Conservation (phyloP, 2,329 filamentous ascomycete genomes). For the Biscogniauxia sp. region DNA sequence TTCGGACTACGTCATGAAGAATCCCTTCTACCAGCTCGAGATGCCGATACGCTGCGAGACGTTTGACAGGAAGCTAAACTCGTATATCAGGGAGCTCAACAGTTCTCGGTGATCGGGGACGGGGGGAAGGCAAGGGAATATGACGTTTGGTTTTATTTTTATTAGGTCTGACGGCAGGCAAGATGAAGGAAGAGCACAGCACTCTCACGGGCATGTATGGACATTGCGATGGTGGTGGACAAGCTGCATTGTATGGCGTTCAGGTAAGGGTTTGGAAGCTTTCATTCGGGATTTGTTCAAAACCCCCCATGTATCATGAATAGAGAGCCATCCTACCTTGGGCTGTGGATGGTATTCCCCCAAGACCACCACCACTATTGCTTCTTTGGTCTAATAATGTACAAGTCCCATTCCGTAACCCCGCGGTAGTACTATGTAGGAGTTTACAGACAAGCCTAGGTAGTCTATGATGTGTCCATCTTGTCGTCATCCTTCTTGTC, state of each 20-base stretch:
- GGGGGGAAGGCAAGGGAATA: slow-evolving; percentile 10
- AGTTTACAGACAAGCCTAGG: slow-evolving; percentile 6
- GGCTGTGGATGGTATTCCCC: slow-evolving; percentile 13
- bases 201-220: slow-evolving; percentile 2
- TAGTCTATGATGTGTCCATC: slow-evolving; percentile 81
- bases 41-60: slow-evolving; percentile 96
- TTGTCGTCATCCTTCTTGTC: slow-evolving; percentile 62
- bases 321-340: slow-evolving; percentile 5
- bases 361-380: slow-evolving; percentile 12
- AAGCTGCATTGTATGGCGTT: slow-evolving; percentile 25
- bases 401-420: slow-evolving; percentile 26
- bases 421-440: slow-evolving; percentile 7
- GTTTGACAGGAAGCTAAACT: slow-evolving; percentile 82
- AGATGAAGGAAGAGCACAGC: not conserved
- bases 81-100: slow-evolving; percentile 74
- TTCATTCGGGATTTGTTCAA: slow-evolving; percentile 6
- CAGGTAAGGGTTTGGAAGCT: slow-evolving; percentile 12
- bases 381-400: slow-evolving; percentile 27
- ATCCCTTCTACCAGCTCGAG: slow-evolving; percentile 96
- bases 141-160: not conserved
- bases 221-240: slow-evolving; percentile 1
- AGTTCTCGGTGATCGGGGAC: slow-evolving; percentile 48
- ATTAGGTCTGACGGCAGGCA: not conserved
- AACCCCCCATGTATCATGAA: slow-evolving; percentile 6
- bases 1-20: slow-evolving; percentile 98